Evolutionary conservation across 306 rosid species (phyloP), one percentile per base, ranked within the genome.

Genomic region (Quercus alba): DNA sequence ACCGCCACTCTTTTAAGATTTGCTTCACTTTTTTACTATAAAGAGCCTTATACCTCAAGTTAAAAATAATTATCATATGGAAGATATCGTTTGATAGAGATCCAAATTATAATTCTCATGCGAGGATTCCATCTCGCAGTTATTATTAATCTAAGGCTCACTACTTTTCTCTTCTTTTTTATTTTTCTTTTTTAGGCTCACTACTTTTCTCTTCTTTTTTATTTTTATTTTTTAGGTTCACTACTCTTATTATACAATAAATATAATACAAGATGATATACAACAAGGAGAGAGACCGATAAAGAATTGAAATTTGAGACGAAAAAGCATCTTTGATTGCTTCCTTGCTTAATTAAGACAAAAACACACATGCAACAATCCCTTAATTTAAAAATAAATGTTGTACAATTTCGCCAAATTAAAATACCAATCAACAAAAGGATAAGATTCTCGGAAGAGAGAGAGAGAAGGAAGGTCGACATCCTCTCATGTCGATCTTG

Each of bases 401-500:
- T 87, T 86, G 82, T 87, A 76, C 84, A 83, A 80, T 74, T 59
- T 35, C 8, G 49, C 57, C 73, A 78, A 80, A 73, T 87, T 76
- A n/a, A 68, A 76, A 81, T 79, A 82, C 84, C 83, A 89, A 78
- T 87, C 71, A 75, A 83, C 31, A 69, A 76, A 80, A 67, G 44
- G 20, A 76, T 0, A 61, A 79, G 62, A 52, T 35, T 67, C 38
- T 18, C 23, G 56, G 58, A 77, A 78, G 56, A 55, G 59, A 75
- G 33, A 79, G 10, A 78, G 35, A 70, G 41, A 33, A 68, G 12
- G 75, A 59, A 25, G 75, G 74, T 89, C 92, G 92, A 89, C 96
- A 94, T 90, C 93, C 89, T 88, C 83, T 94, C 93, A 88, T 89
- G 97, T 87, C 97, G 85, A 82, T 75, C 87, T 83, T 44, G 66